Evolutionary conservation across 345 rosid species (phyloP).

Genomic region (Combretum micranthum): DNA sequence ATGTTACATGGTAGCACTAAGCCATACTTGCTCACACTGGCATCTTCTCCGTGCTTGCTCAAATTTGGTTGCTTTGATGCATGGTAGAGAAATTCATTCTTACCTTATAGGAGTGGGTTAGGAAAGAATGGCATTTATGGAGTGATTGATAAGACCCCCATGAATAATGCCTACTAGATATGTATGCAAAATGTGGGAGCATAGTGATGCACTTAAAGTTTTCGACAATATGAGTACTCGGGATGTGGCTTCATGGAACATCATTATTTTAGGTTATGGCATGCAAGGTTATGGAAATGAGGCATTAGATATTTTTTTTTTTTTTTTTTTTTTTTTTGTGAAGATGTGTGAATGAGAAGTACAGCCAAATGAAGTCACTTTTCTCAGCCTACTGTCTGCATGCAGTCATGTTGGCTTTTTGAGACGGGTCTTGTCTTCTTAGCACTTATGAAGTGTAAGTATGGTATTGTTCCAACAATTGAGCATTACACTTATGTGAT

Average conservation of each 20-base stretch:
- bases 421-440: constrained; percentile 31
- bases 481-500: constrained; percentile 59
- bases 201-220: constrained; percentile 40
- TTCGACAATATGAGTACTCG: constrained; percentile 33
- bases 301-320: constrained; percentile 46
- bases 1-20: constrained; percentile 37
- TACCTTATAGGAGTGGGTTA: constrained; percentile 35
- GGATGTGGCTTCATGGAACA: constrained; percentile 62
- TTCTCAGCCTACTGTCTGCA: constrained; percentile 47
- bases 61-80: constrained; percentile 43
- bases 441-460: constrained; percentile 30
- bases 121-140: constrained; percentile 19
- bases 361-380: constrained; percentile 51
- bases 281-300: constrained; percentile 42
- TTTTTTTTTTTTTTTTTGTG: too few species aligned
- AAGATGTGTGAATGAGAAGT: constrained; percentile 27
- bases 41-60: constrained; percentile 52
- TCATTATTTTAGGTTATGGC: constrained; percentile 54
- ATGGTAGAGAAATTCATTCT: constrained; percentile 46
- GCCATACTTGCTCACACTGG: constrained; percentile 49
- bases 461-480: constrained; percentile 41
- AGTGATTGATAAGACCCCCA: constrained; percentile 8
- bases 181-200: constrained; percentile 60
- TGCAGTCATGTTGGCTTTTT: constrained; percentile 62
- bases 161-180: constrained; percentile 35